Percentiles rank a stretch among this genome's conserved stretches.
Evolutionary conservation across 768 basidiomycete species (phyloP).

Genomic region (Amanita inopinata): DNA sequence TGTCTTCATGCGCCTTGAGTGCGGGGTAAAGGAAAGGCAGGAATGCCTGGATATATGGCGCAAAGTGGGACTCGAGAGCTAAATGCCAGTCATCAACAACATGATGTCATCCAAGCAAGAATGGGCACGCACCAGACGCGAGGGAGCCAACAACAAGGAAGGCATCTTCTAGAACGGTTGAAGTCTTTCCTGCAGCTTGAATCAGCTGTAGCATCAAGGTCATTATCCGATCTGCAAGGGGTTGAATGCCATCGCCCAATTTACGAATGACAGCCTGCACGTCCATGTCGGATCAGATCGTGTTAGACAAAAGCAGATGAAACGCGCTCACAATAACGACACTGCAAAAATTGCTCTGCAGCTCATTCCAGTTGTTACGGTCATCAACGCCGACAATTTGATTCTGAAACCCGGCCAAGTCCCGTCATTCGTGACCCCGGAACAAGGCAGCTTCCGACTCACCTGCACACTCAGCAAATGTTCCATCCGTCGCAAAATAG

Average conservation of each 20-base stretch:
- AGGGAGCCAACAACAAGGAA: conserved; percentile 90
- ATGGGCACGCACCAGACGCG: conserved; percentile 55
- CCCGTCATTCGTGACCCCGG: neutral
- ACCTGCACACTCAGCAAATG: conserved; percentile 79
- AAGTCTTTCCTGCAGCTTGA: conserved; percentile 80
- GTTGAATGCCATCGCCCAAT: conserved; percentile 72
- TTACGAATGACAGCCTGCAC: conserved; percentile 76
- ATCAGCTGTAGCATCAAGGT: conserved; percentile 80
- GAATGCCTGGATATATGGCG: conserved; percentile 79
- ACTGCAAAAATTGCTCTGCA: conserved; percentile 91
- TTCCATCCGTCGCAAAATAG: conserved; percentile 86
- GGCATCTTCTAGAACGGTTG: conserved; percentile 92
- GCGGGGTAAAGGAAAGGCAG: conserved; percentile 50
- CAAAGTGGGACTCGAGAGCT: conserved; percentile 73
- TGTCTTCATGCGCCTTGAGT: conserved; percentile 88
- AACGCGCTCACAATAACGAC: conserved; percentile 62
- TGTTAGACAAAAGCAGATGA: neutral
- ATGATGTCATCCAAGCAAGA: neutral
- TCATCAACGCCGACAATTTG: conserved; percentile 95
- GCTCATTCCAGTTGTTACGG: conserved; percentile 97
- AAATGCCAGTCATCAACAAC: conserved; percentile 5
- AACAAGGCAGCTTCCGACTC: conserved; percentile 16
- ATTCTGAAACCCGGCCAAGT: conserved; percentile 36
- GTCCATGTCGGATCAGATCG: conserved; percentile 6
- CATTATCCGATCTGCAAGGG: conserved; percentile 93